phyloP scores from a whole-genome alignment of 1,284 basidiomycete genomes.

The Ganoderma lucidum region DNA sequence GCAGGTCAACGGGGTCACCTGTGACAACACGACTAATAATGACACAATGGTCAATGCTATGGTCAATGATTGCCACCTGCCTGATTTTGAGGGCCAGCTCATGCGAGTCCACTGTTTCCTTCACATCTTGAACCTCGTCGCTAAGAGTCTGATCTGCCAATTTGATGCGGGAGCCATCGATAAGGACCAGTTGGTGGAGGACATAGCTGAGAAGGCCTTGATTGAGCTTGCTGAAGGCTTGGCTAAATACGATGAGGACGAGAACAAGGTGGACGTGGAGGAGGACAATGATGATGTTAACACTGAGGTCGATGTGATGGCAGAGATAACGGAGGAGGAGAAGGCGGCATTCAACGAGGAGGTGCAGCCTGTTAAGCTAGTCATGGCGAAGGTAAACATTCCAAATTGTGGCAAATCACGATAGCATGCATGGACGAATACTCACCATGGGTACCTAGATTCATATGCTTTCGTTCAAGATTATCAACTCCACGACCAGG shows the following conservation, averaged over 20 bases:
- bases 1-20: background rate
- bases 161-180: background rate
- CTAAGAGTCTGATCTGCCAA: background rate
- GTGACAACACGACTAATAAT: background rate
- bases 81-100: background rate
- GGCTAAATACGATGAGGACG: background rate
- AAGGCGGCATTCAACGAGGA: constrained; percentile 29
- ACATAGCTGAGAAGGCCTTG: background rate
- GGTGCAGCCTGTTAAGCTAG: background rate
- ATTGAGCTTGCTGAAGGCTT: no score
- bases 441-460: constrained; percentile 30
- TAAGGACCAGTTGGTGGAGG: background rate
- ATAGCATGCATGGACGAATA: background rate
- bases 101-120: background rate
- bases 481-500: constrained; percentile 43
- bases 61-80: background rate
- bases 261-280: background rate
- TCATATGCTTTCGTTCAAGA: constrained; percentile 39
- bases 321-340: constrained; percentile 36
- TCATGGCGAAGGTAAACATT: background rate
- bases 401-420: background rate
- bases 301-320: constrained; percentile 36
- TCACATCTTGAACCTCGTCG: background rate
- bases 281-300: background rate
- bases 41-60: background rate